Evolutionary conservation across 2,329 filamentous ascomycete genomes (phyloP), one percentile per base, ranked within the genome.

Genomic region (Cryoendolithus antarcticus): DNA sequence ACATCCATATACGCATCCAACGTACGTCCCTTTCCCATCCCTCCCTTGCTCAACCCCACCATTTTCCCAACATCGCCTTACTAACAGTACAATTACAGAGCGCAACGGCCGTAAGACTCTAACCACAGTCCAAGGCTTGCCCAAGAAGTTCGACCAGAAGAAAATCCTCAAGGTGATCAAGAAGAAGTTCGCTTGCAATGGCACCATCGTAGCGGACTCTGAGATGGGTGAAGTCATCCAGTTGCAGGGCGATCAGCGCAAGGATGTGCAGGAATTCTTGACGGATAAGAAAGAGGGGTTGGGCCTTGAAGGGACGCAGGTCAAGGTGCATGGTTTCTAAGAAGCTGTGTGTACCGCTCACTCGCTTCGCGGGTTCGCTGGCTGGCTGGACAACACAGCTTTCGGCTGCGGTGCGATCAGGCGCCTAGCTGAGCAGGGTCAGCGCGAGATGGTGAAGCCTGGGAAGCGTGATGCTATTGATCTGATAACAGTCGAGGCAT

Each of bases 101-200:
- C 91, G 91, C 72, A 98, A 98, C 96, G 91, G 91, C 80, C 91
- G 91, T 69, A 98, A 98, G 79, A 96, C 91, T 74, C 77, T 98
- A 82, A 98, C 91, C 59, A 98, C 91, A 59, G 88, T 98, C 61
- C 89, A 96, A 77, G 91, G 91, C 69, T 80, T 98, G 60, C 89
- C 91, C 50, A 91, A 91, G 74, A 95, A 96, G 65, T 96, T 95
- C 62, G 89, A 95, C 71, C 86, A 91, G 70, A 96, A 95, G 80
- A 95, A 95, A 74, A 95, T 98, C 65, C 80, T 98, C 60, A 95
- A 95, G 75, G 88, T 93, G 69, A 94, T 96, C 75, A 96, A 96
- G 81, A 96, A 96, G 79, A 91, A 94, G 65, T 96, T 96, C 62
- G 89, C 91, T 67, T 96, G 89, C 85, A 96, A 98, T 95, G 91